Base-by-base conservation (phyloP, 1,284 basidiomycete species). In the Ganoderma lingzhi region DNA sequence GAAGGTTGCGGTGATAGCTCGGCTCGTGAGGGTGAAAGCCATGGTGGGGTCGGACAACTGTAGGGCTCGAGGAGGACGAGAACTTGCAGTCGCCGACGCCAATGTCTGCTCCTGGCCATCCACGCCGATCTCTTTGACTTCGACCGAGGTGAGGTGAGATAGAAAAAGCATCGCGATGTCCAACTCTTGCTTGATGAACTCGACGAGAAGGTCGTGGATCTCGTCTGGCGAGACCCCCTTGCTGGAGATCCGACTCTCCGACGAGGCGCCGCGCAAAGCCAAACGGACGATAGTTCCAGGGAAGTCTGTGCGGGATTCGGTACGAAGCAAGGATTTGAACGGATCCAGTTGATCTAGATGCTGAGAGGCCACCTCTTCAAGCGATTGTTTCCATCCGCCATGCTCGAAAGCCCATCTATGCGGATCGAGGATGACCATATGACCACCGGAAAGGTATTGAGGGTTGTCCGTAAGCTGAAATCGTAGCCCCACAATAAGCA, bases 391-490 rank as follows among this genome's bases (percentile, higher is more conserved):
- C 23, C 73, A 75, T 19, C 83, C 82, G 2, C 81, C 81, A 3
- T 77, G 76, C 0, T 67, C 69, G 1, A 76, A 73, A 62, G 82
- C 79, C 23, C 71, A 66, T 45, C 79, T 72, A 53, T 84, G 80
- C 10, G 86, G 86, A 66, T 87, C 86, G 30, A 87, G 80, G 45
- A 87, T 80, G 0, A 79, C 82, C 1, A 87, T 73, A 4, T 73
- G 75, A 6, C 75, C 62, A 2, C 78, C 81, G 0, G 86, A 88
- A 3, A 87, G 76, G 61, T 87, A 82, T 76, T 87, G 84, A 0
- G 85, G 85, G 42, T 80, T 83, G 73, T 87, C 86, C 0, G 86
- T 87, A 14, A 87, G 72, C 86, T 88, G 9, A 8, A 66, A 44
- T 6, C 41, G 28, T 19, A 32, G 23, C 35, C 35, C 9, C 17